Evolutionary conservation across 306 rosid species (phyloP).

Genomic region (Boehmeria nivea): DNA sequence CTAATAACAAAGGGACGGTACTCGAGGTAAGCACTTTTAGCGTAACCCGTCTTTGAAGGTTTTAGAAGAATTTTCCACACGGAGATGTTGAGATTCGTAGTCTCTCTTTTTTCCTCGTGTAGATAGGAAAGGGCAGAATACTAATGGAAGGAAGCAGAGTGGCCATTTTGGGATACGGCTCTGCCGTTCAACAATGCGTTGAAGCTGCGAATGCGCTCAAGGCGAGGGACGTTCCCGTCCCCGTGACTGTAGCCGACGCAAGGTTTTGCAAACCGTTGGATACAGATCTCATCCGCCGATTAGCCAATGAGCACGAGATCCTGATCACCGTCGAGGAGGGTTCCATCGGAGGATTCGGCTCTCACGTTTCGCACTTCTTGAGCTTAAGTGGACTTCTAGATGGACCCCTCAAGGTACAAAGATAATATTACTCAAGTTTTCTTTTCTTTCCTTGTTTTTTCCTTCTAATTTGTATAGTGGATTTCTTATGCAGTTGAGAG

Average conservation of each 20-base stretch:
- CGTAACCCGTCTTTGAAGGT: too few relatives aligned
- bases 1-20: constrained; percentile 60
- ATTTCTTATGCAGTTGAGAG: constrained; percentile 57
- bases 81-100: too few relatives aligned
- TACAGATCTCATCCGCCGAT: constrained; percentile 47
- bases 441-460: background rate
- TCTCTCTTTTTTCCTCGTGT: constrained; percentile 7
- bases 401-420: constrained; percentile 70
- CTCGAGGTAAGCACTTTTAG: constrained; percentile 44
- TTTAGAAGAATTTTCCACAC: too few relatives aligned
- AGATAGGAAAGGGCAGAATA: constrained; percentile 87
- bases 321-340: constrained; percentile 85
- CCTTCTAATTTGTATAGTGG: constrained; percentile 7
- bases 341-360: constrained; percentile 91
- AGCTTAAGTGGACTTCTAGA: constrained; percentile 74
- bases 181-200: constrained; percentile 62
- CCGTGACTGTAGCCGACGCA: constrained; percentile 87
- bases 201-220: constrained; percentile 62
- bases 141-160: constrained; percentile 62
- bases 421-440: too few relatives aligned
- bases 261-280: constrained; percentile 94
- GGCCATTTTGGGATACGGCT: constrained; percentile 78
- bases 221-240: constrained; percentile 37
- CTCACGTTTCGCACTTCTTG: constrained; percentile 78
- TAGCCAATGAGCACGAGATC: constrained; percentile 74